Evolutionary conservation across 805 yeast species (phyloP), one percentile per base, ranked within the genome.

Genomic region (Candida coquimbonensis): DNA sequence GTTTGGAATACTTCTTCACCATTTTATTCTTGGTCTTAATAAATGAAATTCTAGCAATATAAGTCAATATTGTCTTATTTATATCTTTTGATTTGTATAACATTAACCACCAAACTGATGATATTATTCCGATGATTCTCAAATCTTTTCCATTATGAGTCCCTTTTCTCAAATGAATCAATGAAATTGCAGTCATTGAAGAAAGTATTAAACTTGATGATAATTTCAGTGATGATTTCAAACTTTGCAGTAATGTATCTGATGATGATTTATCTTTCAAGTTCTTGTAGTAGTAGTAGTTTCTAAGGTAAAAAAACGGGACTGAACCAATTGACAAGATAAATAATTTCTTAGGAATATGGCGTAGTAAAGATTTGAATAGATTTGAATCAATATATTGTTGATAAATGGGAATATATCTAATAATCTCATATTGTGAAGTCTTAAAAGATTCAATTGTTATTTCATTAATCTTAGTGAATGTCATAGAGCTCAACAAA

Each of bases 401-500:
- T 29, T 29, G 14, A 29, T 29, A 33, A 33, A 16, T 33, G 7
- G 17, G 17, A 11, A 33, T 7, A 33, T 33, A 33, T n/a, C 16
- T 33, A 11, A 29, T 29, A 11, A 29, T 29, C 3, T 29, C 19
- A 33, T n/a, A n/a, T n/a, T 33, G n/a, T 33, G 36, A 17, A 8
- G 19, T 16, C n/a, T 33, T 33, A 2, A 35, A 17, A 19, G 19
- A 24, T 17, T 9, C 7, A 25, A n/a, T 1, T 41, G 38, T 8
- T 54, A 50, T 55, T 21, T 54, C 50, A 3, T 50, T 44, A 16
- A 26, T 35, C 5, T 16, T 16, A 4, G 14, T 24, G 6, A 59
- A 57, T 37, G 60, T 55, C 31, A 45, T 54, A 0, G 19, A 21
- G 17, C 54, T 56, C 19, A 54, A 36, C 3, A 54, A 31, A 3